phyloP scores from a whole-genome alignment of 2,329 filamentous ascomycete species.

The Diplodia seriata region DNA sequence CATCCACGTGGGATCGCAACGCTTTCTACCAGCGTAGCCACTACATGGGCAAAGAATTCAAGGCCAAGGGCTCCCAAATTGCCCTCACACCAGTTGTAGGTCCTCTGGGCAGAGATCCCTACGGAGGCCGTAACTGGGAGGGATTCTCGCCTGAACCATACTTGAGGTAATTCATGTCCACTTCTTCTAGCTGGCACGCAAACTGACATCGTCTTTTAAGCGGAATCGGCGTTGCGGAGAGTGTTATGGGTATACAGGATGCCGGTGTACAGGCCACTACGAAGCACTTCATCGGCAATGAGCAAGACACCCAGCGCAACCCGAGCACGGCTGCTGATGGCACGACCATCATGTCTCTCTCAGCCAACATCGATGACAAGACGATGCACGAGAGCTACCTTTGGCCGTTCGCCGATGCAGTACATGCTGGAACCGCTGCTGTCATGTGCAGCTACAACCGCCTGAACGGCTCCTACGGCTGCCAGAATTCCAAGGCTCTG shows the following conservation, averaged over 20 bases:
- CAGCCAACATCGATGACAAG: slow-evolving; percentile 72
- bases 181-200: not conserved
- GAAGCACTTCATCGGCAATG: slow-evolving; percentile 66
- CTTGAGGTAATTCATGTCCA: slow-evolving; percentile 1
- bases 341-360: slow-evolving; percentile 44
- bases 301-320: slow-evolving; percentile 66
- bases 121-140: slow-evolving; percentile 57
- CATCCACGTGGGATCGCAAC: slow-evolving; percentile 50
- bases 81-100: slow-evolving; percentile 52
- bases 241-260: slow-evolving; percentile 55
- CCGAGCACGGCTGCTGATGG: slow-evolving; percentile 43
- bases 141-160: slow-evolving; percentile 59
- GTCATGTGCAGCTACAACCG: slow-evolving; percentile 58
- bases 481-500: slow-evolving; percentile 54
- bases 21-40: slow-evolving; percentile 45
- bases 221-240: slow-evolving; percentile 52
- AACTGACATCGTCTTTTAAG: slow-evolving; percentile 39
- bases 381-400: slow-evolving; percentile 78
- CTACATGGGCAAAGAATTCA: slow-evolving; percentile 44
- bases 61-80: slow-evolving; percentile 50
- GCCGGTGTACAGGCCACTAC: slow-evolving; percentile 52
- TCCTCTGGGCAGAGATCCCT: slow-evolving; percentile 52
- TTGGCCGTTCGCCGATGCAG: slow-evolving; percentile 79
- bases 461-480: slow-evolving; percentile 48
- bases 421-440: slow-evolving; percentile 66